Percentiles rank a stretch among this genome's conserved stretches.
phyloP scores from a whole-genome alignment of 148 eudicot genomes.

The Euryodendron excelsum region DNA sequence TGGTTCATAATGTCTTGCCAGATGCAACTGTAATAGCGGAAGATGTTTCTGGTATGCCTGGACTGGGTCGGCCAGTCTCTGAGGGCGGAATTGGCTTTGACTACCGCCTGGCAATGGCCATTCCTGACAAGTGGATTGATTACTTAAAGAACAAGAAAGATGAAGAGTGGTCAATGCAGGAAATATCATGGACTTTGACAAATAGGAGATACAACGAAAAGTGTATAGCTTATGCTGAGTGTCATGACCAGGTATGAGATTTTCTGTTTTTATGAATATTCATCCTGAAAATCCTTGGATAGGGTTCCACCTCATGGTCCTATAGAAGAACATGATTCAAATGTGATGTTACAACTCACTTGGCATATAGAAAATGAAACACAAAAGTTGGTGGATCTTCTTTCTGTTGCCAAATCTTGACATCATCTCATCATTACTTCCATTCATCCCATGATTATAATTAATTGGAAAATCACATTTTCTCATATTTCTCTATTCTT shows the following conservation, averaged over 20 bases:
- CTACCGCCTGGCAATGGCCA: constrained; percentile 94
- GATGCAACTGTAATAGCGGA: constrained; percentile 91
- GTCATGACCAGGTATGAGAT: constrained; percentile 86
- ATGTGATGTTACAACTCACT: neutral
- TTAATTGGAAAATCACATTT: neutral
- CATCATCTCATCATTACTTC: constrained; percentile 17
- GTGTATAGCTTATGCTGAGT: constrained; percentile 96
- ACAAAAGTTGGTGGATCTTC: neutral
- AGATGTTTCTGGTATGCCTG: constrained; percentile 99
- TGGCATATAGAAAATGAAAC: neutral
- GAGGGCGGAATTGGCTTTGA: constrained; percentile 96
- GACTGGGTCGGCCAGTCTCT: constrained; percentile 70
- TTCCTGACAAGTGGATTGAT: constrained; percentile 98
- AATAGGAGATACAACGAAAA: constrained; percentile 94
- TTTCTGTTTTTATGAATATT: constrained; percentile 12
- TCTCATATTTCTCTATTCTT: constrained; percentile 10
- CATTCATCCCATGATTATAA: neutral
- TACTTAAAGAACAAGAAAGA: constrained; percentile 82
- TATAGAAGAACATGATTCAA: neutral
- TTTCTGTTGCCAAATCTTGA: constrained; percentile 2
- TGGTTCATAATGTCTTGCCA: constrained; percentile 63
- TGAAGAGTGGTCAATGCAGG: constrained; percentile 82
- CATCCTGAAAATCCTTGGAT: neutral
- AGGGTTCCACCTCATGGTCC: neutral
- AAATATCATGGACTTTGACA: constrained; percentile 71